These are phyloP conservation scores for Rubroboletus satanas DNA, from an alignment of 768 basidiomycete species.

Conservation along the genomic window DNA sequence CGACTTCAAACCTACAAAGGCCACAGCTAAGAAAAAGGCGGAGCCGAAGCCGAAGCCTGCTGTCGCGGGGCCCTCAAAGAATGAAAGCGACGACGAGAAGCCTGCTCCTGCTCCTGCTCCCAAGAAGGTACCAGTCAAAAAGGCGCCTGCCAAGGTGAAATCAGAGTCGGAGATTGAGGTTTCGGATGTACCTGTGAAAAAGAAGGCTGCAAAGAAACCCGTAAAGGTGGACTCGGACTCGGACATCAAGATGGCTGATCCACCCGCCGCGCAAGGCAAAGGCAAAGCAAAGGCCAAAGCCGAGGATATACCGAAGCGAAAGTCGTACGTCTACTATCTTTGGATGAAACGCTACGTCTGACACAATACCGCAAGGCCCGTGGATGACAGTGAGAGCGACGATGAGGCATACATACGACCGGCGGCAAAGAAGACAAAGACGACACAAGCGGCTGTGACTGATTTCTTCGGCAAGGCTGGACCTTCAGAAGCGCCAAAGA, in stretches of 20 bases:
- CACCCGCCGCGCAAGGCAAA: slow-evolving; percentile 28
- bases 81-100: slow-evolving; percentile 42
- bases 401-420: slow-evolving; percentile 45
- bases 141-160: slow-evolving; percentile 32
- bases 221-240: slow-evolving; percentile 36
- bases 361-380: slow-evolving; percentile 27
- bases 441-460: slow-evolving; percentile 41
- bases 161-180: slow-evolving; percentile 40
- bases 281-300: slow-evolving; percentile 45
- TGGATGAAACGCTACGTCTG: slow-evolving; percentile 6
- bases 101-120: slow-evolving; percentile 21
- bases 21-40: slow-evolving; percentile 38
- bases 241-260: slow-evolving; percentile 32
- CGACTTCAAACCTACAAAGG: slow-evolving; percentile 53
- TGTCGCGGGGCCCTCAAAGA: slow-evolving; percentile 40
- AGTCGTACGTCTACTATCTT: slow-evolving; percentile 46
- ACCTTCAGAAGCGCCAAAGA: slow-evolving; percentile 37
- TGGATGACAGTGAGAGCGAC: slow-evolving; percentile 36
- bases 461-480: slow-evolving; percentile 57
- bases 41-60: slow-evolving; percentile 28
- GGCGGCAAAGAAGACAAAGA: slow-evolving; percentile 50
- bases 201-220: slow-evolving; percentile 21
- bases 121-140: slow-evolving; percentile 33
- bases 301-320: slow-evolving; percentile 50
- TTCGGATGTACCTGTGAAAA: slow-evolving; percentile 24